Evolutionary conservation across 495 filamentous ascomycete genomes (phyloP).

Genomic region (Trichoderma erinaceum): DNA sequence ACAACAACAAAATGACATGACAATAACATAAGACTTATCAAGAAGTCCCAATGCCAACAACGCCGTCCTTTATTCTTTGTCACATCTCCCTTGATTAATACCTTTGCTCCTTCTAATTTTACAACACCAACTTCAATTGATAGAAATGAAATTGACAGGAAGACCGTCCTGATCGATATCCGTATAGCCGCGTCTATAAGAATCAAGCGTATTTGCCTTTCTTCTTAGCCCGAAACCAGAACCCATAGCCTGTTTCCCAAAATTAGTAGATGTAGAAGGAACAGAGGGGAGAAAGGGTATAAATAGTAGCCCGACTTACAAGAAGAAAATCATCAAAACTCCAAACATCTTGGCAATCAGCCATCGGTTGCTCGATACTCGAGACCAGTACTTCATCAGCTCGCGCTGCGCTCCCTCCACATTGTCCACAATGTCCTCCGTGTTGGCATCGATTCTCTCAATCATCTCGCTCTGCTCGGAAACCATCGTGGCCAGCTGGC

Average conservation of each 20-base stretch:
- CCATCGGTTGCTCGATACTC: slow-evolving; percentile 92
- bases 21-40: no score
- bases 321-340: slow-evolving; percentile 56
- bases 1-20: no score
- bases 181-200: slow-evolving; percentile 16
- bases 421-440: slow-evolving; percentile 76
- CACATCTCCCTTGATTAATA: no score
- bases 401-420: slow-evolving; percentile 94
- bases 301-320: slow-evolving; percentile 26
- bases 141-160: slow-evolving; percentile 12
- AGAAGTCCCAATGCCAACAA: no score
- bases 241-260: slow-evolving; percentile 30
- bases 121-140: not conserved
- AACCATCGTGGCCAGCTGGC: slow-evolving; percentile 95
- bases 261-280: slow-evolving; percentile 14
- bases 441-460: slow-evolving; percentile 88
- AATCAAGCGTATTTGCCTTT: not conserved
- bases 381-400: slow-evolving; percentile 90
- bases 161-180: slow-evolving; percentile 20
- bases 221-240: slow-evolving; percentile 31
- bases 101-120: no score
- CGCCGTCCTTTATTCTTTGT: no score
- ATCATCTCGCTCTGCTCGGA: slow-evolving; percentile 95
- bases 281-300: slow-evolving; percentile 24
- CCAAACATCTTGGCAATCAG: slow-evolving; percentile 99